Conservation (phyloP, 306 rosid species). For the Ormosia semicastrata region DNA sequence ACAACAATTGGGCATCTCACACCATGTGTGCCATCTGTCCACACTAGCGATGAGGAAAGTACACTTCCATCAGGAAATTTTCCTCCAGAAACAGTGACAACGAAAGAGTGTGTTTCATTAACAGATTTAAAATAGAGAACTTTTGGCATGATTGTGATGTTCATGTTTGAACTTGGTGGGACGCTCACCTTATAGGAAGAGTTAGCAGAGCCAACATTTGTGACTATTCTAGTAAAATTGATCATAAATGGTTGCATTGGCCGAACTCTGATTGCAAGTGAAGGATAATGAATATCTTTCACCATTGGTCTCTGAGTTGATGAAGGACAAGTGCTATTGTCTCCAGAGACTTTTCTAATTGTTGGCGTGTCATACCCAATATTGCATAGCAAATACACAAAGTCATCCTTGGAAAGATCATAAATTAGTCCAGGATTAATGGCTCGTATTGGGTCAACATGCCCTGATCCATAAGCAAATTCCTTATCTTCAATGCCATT, state of each 20-base stretch:
- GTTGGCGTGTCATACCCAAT: not conserved
- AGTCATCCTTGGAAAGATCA: conserved; percentile 23
- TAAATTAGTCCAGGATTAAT: conserved; percentile 37
- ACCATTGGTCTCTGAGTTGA: not conserved
- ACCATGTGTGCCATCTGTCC: not conserved
- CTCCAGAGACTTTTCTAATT: not conserved
- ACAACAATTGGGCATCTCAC: not conserved
- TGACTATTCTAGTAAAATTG: not conserved
- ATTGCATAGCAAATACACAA: conserved; percentile 27
- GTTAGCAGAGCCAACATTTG: not conserved
- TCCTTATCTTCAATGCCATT: not conserved
- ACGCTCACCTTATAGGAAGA: not conserved
- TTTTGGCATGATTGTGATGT: not conserved
- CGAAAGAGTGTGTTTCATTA: not conserved
- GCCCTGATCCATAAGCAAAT: conserved; percentile 42
- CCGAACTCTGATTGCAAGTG: conserved; percentile 12
- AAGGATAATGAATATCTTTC: conserved; percentile 40
- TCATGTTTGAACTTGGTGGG: not conserved
- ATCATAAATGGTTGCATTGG: not conserved
- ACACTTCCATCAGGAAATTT: not conserved
- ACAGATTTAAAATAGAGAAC: not conserved
- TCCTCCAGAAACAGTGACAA: not conserved
- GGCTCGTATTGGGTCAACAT: conserved; percentile 28
- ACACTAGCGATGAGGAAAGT: not conserved
- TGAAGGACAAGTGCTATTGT: not conserved